Evolutionary conservation across 139 green algal species (phyloP).

Genomic region (Tetraselmis chui): DNA sequence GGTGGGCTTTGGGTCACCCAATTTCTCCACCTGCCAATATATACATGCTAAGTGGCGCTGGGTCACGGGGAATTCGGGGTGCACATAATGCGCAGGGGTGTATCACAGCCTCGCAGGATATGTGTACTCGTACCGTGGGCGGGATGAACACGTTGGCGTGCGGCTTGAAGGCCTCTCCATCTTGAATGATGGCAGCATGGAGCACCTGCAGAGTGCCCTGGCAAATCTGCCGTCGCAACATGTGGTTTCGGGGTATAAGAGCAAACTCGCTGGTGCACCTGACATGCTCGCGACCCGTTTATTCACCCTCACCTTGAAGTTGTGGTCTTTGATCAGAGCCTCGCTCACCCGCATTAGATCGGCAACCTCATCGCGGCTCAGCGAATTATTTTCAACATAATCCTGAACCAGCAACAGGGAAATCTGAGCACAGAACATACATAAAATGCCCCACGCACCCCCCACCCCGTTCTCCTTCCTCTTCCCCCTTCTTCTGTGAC

Average conservation of each 20-base stretch:
- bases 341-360: neutral
- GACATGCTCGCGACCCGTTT: neutral
- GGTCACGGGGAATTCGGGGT: neutral
- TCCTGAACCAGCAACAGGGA: neutral
- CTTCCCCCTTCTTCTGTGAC: too few relatives aligned
- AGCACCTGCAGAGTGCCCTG: neutral
- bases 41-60: too few relatives aligned
- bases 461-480: too few relatives aligned
- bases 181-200: neutral
- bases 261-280: neutral
- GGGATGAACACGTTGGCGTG: neutral
- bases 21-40: neutral
- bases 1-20: neutral
- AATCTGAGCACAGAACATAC: neutral
- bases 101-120: neutral
- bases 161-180: neutral
- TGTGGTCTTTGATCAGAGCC: neutral
- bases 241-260: neutral
- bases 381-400: neutral
- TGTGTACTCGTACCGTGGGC: neutral
- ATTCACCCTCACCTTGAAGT: neutral
- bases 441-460: neutral
- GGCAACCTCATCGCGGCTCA: neutral
- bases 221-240: neutral
- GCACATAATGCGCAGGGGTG: neutral